Base-by-base conservation (phyloP, 345 rosid species). In the thale cress (Arabidopsis thaliana) region DNA sequence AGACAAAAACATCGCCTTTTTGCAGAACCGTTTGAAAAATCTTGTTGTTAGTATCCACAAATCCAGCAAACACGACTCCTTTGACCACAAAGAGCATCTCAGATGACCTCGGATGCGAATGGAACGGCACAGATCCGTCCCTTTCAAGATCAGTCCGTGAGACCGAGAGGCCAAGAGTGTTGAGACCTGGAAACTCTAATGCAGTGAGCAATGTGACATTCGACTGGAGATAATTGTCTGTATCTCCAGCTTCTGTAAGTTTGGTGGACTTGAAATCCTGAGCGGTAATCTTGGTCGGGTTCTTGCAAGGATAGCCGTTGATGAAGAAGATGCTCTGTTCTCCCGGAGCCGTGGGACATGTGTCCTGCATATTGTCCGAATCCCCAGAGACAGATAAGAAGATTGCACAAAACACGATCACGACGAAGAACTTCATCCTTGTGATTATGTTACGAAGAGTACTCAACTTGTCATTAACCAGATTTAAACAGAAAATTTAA, bases 241-340 rank as follows among this genome's bases (percentile, higher is more conserved):
- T 93, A 62, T 89, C 82, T 5, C 98, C 97, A 0, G 84, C 33
- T 4, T 23, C 40, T 8, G 50, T 83, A 46, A 93, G 83, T 45
- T 75, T 74, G 3, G 84, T 49, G 62, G 84, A 76, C 87, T 87
- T 91, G 86, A 91, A 93, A 76, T 93, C 97, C 3, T 89, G 83
- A 30, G 89, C 81, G 36, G 20, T 73, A 67, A 87, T 71, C 71
- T 24, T 65, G 46, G 72, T 42, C 11, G 88, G 88, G 11, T 77
- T 79, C 82, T 93, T 91, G 84, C 98, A 93, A 40, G 88, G 90
- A 72, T 84, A 82, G 11, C 98, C 97, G 14, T 91, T 91, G 70
- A 93, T 61, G 85, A 91, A 93, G 50, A 28, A 32, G 69, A 20
- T 42, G 8, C 44, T 49, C 4, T 80, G 68, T 37, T 71, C 67